phyloP scores from a whole-genome alignment of 106 monocot species.

The Hemerocallis citrina region DNA sequence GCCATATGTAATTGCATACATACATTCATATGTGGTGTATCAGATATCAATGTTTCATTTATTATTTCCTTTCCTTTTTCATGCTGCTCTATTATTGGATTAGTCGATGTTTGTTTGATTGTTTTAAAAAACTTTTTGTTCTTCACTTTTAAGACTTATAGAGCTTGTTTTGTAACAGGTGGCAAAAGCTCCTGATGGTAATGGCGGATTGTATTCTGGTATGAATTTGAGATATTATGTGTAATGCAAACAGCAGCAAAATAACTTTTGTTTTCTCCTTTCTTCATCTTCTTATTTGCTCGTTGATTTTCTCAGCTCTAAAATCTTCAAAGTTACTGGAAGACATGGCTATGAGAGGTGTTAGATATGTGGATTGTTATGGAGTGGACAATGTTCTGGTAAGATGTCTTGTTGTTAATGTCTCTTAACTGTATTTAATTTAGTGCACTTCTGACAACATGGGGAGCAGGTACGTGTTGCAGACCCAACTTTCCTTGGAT shows the following conservation, averaged over 20 bases:
- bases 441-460: constrained; percentile 8
- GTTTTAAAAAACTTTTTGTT: neutral
- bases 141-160: neutral
- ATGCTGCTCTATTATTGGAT: neutral
- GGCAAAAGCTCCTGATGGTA: constrained; percentile 98
- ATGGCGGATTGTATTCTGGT: constrained; percentile 98
- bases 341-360: constrained; percentile 93
- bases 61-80: neutral
- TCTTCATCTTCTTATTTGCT: neutral
- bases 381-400: constrained; percentile 99
- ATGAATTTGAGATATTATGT: constrained; percentile 9
- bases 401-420: constrained; percentile 18
- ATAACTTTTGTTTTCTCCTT: neutral
- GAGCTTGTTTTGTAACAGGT: constrained; percentile 35
- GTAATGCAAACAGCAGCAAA: neutral
- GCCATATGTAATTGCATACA: no score
- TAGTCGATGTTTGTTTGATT: neutral
- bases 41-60: neutral
- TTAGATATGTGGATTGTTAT: constrained; percentile 89
- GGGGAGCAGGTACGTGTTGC: constrained; percentile 87
- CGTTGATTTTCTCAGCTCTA: constrained; percentile 43
- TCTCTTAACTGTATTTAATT: neutral
- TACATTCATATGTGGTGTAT: no score
- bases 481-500: constrained; percentile 94
- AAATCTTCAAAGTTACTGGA: constrained; percentile 80